phyloP scores from a whole-genome alignment of 2,329 filamentous ascomycete genomes.

The Pseudogymnoascus sp. region DNA sequence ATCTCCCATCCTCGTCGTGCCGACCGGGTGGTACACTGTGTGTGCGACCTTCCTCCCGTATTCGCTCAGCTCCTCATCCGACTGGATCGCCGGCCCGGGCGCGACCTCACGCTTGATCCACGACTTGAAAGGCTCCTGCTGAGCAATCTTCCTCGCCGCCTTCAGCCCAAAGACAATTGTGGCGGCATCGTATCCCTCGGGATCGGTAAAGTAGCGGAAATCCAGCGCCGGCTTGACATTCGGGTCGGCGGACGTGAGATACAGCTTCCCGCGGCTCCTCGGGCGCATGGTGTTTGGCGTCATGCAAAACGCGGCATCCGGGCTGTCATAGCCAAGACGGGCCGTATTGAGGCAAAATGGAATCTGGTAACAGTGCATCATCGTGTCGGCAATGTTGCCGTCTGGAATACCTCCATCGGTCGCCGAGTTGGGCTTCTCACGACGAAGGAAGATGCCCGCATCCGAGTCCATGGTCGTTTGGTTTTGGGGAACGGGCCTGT shows the following conservation, averaged over 20 bases:
- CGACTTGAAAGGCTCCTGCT: constrained; percentile 34
- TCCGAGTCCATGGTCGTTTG: constrained; percentile 46
- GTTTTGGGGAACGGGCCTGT: constrained; percentile 31
- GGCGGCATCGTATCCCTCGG: constrained; percentile 48
- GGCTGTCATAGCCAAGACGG: constrained; percentile 59
- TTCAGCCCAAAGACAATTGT: constrained; percentile 37
- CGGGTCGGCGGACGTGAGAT: constrained; percentile 42
- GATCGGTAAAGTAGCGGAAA: constrained; percentile 47
- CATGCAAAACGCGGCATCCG: constrained; percentile 46
- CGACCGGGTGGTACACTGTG: constrained; percentile 84
- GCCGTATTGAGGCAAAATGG: constrained; percentile 82
- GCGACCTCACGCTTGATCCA: constrained; percentile 36
- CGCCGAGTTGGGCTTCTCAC: constrained; percentile 61
- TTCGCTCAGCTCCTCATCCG: constrained; percentile 72
- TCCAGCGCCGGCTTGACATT: constrained; percentile 43
- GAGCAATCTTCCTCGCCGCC: constrained; percentile 28
- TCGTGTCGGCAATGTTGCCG: constrained; percentile 72
- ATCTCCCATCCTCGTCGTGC: constrained; percentile 87
- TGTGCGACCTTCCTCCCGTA: constrained; percentile 77
- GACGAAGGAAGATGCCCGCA: constrained; percentile 61
- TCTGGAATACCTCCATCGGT: constrained; percentile 47
- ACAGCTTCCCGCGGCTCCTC: constrained; percentile 51
- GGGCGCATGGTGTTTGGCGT: constrained; percentile 55
- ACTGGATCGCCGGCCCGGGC: constrained; percentile 41
- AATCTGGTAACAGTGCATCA: constrained; percentile 98